A percentile compares a stretch with the other conserved stretches of the same genome.
These are phyloP conservation scores for Pichia phayaonensis DNA, from an alignment of 805 yeast genomes.

Conservation along the genomic window DNA sequence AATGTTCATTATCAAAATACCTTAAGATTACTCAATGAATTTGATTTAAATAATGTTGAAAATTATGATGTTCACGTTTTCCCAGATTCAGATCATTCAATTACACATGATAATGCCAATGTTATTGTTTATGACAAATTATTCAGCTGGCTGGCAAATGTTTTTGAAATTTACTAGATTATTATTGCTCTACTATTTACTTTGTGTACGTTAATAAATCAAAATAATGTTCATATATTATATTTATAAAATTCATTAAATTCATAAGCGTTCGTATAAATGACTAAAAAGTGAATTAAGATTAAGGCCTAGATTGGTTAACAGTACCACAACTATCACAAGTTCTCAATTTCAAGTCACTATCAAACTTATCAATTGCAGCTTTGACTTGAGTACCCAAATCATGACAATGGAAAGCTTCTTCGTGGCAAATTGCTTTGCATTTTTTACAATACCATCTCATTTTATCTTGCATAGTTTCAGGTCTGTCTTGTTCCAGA, in stretches of 20 bases:
- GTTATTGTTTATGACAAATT: slow-evolving; percentile 65
- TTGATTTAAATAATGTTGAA: slow-evolving; percentile 44
- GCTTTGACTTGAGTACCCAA: slow-evolving; percentile 86
- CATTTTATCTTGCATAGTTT: slow-evolving; percentile 57
- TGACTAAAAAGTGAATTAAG: background rate
- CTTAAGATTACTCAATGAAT: slow-evolving; percentile 49
- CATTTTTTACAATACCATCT: slow-evolving; percentile 86
- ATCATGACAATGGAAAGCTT: slow-evolving; percentile 66
- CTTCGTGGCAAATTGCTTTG: slow-evolving; percentile 55
- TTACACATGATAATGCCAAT: slow-evolving; percentile 72
- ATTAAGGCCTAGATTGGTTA: slow-evolving; percentile 58
- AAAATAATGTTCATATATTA: background rate
- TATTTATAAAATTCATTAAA: background rate
- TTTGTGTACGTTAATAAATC: background rate
- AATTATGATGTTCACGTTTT: slow-evolving; percentile 82
- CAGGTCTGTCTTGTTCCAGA: slow-evolving; percentile 86
- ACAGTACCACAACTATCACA: slow-evolving; percentile 69
- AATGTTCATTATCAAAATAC: slow-evolving; percentile 76
- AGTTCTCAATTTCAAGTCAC: slow-evolving; percentile 53
- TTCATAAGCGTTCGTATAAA: background rate
- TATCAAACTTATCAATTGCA: slow-evolving; percentile 68
- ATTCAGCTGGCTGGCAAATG: slow-evolving; percentile 57
- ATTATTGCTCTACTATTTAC: background rate
- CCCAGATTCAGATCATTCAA: slow-evolving; percentile 91
- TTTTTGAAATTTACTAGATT: slow-evolving; percentile 32